Evolutionary conservation across 2,329 filamentous ascomycete genomes (phyloP).

Genomic region (Penicillium sp.): DNA sequence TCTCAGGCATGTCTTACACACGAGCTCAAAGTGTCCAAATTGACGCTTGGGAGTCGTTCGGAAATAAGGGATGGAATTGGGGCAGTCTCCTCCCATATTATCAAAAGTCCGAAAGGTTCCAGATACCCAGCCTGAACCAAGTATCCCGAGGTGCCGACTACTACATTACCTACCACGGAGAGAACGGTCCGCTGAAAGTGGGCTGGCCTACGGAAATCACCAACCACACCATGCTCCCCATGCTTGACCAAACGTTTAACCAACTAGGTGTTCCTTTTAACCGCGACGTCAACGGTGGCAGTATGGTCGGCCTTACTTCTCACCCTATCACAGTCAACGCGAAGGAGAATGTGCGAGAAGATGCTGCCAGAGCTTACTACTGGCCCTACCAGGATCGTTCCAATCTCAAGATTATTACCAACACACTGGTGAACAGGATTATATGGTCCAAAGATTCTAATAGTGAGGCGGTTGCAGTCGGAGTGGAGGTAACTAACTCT

Average conservation of each 20-base stretch:
- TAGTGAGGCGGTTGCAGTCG: slow-evolving; percentile 34
- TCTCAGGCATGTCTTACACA: slow-evolving; percentile 47
- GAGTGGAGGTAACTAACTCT: slow-evolving; percentile 37
- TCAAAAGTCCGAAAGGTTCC: slow-evolving; percentile 38
- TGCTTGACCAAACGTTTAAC: slow-evolving; percentile 48
- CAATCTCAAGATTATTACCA: slow-evolving; percentile 54
- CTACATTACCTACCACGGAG: slow-evolving; percentile 37
- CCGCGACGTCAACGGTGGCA: slow-evolving; percentile 53
- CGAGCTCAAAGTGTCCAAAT: slow-evolving; percentile 47
- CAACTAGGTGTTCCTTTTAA: slow-evolving; percentile 48
- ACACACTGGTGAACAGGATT: slow-evolving; percentile 51
- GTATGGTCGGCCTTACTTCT: slow-evolving; percentile 52
- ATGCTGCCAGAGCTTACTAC: slow-evolving; percentile 58
- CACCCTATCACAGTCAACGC: slow-evolving; percentile 53
- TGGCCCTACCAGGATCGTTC: slow-evolving; percentile 49
- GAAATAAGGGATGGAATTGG: slow-evolving; percentile 45
- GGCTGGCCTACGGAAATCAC: slow-evolving; percentile 35
- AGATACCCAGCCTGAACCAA: slow-evolving; percentile 35
- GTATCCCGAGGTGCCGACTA: slow-evolving; percentile 36
- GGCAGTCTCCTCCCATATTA: slow-evolving; percentile 40
- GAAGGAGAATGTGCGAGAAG: slow-evolving; percentile 49
- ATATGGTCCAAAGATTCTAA: slow-evolving; percentile 41
- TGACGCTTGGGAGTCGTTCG: slow-evolving; percentile 45
- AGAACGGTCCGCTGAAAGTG: slow-evolving; percentile 39
- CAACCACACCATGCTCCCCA: slow-evolving; percentile 34